Percentiles rank a stretch among this genome's conserved stretches.
phyloP scores from a whole-genome alignment of 768 basidiomycete genomes.

The Hemileccinum rubropunctum region DNA sequence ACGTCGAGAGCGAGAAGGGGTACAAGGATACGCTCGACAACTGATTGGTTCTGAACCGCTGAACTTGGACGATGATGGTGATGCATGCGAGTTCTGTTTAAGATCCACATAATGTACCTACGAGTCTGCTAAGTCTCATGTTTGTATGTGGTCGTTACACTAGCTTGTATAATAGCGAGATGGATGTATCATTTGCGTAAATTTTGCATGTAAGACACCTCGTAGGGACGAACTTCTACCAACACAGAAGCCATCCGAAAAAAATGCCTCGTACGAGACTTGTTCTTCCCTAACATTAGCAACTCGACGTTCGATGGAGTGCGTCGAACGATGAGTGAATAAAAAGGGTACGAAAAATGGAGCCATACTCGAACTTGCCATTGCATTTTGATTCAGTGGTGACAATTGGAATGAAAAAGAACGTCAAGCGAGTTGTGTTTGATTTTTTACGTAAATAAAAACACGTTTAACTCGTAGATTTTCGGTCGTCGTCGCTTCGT shows the following conservation, averaged over 20 bases:
- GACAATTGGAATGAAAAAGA: too few species aligned
- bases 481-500: background rate
- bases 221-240: constrained; percentile 55
- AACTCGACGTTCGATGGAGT: constrained; percentile 46
- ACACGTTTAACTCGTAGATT: background rate
- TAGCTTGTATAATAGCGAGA: constrained; percentile 10
- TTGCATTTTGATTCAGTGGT: too few species aligned
- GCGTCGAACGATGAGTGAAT: constrained; percentile 49
- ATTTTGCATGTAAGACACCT: constrained; percentile 49
- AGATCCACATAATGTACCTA: background rate
- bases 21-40: constrained; percentile 39
- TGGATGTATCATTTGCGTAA: constrained; percentile 4
- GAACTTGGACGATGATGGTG: background rate
- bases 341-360: constrained; percentile 28
- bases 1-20: constrained; percentile 59
- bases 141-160: background rate
- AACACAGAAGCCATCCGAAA: constrained; percentile 47
- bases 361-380: background rate
- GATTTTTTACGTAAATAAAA: constrained; percentile 11
- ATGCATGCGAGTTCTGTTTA: background rate
- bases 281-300: constrained; percentile 50
- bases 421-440: background rate
- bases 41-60: background rate
- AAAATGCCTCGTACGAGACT: constrained; percentile 41
- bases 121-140: background rate